Evolutionary conservation across 345 rosid genomes (phyloP).

Genomic region (Eucalyptus marginata): DNA sequence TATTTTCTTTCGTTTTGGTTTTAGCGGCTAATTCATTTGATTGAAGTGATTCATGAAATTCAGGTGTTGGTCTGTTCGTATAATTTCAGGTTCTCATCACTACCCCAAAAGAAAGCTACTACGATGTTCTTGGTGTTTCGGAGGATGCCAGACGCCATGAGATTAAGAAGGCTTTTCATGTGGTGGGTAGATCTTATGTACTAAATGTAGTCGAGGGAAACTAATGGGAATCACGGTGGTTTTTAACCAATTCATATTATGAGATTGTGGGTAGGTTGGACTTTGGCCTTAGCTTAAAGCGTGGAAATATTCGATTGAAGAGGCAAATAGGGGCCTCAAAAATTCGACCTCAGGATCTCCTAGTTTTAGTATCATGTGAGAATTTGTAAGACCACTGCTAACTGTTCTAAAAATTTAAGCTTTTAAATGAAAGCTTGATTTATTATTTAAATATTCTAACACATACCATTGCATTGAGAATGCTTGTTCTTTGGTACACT

Average conservation of each 20-base stretch:
- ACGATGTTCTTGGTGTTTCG: slow-evolving; percentile 68
- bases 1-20: no score
- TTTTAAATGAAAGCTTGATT: no score
- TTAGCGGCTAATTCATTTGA: neutral
- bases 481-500: neutral
- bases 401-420: no score
- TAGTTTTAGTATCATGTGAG: no score
- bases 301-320: no score
- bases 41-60: neutral
- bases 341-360: no score
- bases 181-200: slow-evolving; percentile 13
- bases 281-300: no score
- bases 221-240: neutral
- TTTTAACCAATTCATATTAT: neutral
- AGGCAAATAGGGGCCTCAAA: no score
- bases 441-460: no score
- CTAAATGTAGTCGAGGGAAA: neutral
- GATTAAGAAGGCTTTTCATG: slow-evolving; percentile 70
- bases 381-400: no score
- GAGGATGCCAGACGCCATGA: slow-evolving; percentile 61
- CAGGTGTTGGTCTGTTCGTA: neutral
- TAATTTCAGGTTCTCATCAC: slow-evolving; percentile 16
- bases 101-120: slow-evolving; percentile 35
- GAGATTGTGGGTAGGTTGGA: no score
- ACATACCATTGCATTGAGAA: neutral